Conservation (phyloP, 2,329 filamentous ascomycete genomes). For the Diplocarpon rosae region DNA sequence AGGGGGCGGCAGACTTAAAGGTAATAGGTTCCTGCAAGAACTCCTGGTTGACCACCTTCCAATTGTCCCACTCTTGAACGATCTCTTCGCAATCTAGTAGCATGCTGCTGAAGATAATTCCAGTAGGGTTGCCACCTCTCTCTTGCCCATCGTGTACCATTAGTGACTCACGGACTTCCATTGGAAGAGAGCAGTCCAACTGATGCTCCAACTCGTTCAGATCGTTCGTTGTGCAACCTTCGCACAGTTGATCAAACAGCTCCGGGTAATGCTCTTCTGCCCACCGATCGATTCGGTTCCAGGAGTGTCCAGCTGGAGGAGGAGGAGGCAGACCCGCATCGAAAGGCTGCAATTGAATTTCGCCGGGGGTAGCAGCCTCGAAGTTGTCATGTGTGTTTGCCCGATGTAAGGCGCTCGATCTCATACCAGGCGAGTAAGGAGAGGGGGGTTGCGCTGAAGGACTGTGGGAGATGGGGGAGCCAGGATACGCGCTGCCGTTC, state of each 20-base stretch:
- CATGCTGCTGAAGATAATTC: constrained; percentile 90
- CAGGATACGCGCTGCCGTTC: constrained; percentile 47
- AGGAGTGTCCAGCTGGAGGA: constrained; percentile 79
- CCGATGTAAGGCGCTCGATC: constrained; percentile 59
- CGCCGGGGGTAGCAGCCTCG: constrained; percentile 61
- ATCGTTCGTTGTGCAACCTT: constrained; percentile 87
- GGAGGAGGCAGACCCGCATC: constrained; percentile 82
- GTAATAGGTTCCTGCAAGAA: constrained; percentile 50
- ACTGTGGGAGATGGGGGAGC: constrained; percentile 33
- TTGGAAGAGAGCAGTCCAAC: constrained; percentile 83
- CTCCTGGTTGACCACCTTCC: constrained; percentile 86
- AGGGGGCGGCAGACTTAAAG: constrained; percentile 50
- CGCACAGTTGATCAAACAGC: constrained; percentile 83
- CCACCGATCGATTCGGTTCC: constrained; percentile 91
- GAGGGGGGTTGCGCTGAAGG: constrained; percentile 56
- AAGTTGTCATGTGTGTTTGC: constrained; percentile 53
- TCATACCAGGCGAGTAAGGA: constrained; percentile 83
- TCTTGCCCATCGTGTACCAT: constrained; percentile 95
- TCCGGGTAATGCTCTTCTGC: constrained; percentile 92
- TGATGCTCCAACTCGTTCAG: constrained; percentile 95
- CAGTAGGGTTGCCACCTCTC: constrained; percentile 79
- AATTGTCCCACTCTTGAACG: constrained; percentile 94
- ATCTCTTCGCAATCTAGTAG: constrained; percentile 96
- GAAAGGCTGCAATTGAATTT: constrained; percentile 96
- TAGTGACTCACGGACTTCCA: constrained; percentile 87